Conservation (phyloP, 768 basidiomycete species). For the Lactarius hengduanensis region DNA sequence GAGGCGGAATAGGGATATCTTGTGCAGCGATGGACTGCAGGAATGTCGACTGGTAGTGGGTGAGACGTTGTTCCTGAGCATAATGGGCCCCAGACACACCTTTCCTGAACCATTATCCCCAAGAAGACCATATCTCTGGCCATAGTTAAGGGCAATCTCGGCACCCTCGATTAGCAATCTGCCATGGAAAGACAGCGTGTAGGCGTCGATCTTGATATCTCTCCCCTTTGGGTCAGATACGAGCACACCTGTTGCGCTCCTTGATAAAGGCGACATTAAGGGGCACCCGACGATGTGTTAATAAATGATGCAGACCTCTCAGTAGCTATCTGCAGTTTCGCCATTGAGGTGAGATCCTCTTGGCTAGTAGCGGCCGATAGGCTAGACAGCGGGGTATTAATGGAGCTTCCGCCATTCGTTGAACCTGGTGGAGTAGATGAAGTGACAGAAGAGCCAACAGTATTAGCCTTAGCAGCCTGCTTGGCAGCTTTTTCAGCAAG, state of each 20-base stretch:
- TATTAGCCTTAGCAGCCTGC: slow-evolving; percentile 54
- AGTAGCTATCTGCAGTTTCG: slow-evolving; percentile 83
- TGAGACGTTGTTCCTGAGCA: slow-evolving; percentile 17
- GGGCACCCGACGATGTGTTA: slow-evolving; percentile 19
- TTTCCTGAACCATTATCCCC: slow-evolving; percentile 99
- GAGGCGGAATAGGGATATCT: slow-evolving; percentile 89
- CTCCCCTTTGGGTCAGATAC: slow-evolving; percentile 90
- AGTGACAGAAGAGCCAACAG: slow-evolving; percentile 44
- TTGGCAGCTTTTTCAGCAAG: slow-evolving; percentile 93
- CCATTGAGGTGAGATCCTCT: slow-evolving; percentile 84
- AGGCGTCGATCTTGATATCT: slow-evolving; percentile 97
- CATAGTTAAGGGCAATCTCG: slow-evolving; percentile 81
- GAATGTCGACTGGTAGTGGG: slow-evolving; percentile 75
- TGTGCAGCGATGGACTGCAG: slow-evolving; percentile 93
- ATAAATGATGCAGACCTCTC: slow-evolving; percentile 59
- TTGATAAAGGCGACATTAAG: slow-evolving; percentile 34
- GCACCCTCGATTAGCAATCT: slow-evolving; percentile 72
- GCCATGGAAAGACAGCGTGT: slow-evolving; percentile 96
- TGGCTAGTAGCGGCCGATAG: slow-evolving; percentile 74
- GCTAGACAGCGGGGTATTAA: slow-evolving; percentile 80
- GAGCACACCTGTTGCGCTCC: slow-evolving; percentile 89
- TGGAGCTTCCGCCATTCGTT: slow-evolving; percentile 51
- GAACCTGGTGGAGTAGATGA: slow-evolving; percentile 64
- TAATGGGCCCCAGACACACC: slow-evolving; percentile 47
- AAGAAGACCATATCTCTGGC: slow-evolving; percentile 90